phyloP scores from a whole-genome alignment of 2,329 filamentous ascomycete genomes.

The Niveomyces coronatus region DNA sequence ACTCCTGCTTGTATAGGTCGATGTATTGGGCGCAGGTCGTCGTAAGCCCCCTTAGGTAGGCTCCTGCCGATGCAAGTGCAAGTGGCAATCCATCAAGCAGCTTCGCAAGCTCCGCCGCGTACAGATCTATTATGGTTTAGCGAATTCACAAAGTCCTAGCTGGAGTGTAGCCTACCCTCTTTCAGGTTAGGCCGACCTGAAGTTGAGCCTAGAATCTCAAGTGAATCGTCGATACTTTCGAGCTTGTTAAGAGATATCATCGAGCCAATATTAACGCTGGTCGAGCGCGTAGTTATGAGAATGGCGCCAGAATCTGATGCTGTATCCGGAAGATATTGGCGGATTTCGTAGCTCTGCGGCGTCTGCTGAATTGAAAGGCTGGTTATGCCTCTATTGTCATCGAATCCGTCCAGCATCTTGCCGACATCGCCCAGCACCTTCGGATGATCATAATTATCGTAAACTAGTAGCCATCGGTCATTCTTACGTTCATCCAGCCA shows the following conservation, averaged over 20 bases:
- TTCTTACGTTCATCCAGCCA: slow-evolving; percentile 28
- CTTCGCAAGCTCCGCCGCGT: slow-evolving; percentile 19
- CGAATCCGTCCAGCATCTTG: background rate
- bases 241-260: slow-evolving; percentile 24
- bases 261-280: slow-evolving; percentile 22
- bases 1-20: slow-evolving; percentile 26
- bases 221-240: slow-evolving; percentile 17
- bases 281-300: slow-evolving; percentile 29
- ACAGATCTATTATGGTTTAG: slow-evolving; percentile 17
- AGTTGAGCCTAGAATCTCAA: slow-evolving; percentile 21
- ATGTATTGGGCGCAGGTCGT: slow-evolving; percentile 30
- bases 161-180: slow-evolving; percentile 16
- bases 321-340: slow-evolving; percentile 18
- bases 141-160: background rate
- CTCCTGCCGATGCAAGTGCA: slow-evolving; percentile 33
- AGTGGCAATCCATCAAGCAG: slow-evolving; percentile 34
- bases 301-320: slow-evolving; percentile 28
- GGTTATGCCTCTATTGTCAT: background rate
- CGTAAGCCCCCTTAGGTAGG: slow-evolving; percentile 29
- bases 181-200: slow-evolving; percentile 16
- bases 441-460: slow-evolving; percentile 32
- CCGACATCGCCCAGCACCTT: slow-evolving; percentile 14
- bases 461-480: slow-evolving; percentile 28
- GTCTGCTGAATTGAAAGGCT: background rate
- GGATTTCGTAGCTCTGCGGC: slow-evolving; percentile 21